Percentiles rank a stretch among this genome's conserved stretches.
Conservation (phyloP, 2,329 filamentous ascomycete genomes). For the Cladosporium sp. region DNA sequence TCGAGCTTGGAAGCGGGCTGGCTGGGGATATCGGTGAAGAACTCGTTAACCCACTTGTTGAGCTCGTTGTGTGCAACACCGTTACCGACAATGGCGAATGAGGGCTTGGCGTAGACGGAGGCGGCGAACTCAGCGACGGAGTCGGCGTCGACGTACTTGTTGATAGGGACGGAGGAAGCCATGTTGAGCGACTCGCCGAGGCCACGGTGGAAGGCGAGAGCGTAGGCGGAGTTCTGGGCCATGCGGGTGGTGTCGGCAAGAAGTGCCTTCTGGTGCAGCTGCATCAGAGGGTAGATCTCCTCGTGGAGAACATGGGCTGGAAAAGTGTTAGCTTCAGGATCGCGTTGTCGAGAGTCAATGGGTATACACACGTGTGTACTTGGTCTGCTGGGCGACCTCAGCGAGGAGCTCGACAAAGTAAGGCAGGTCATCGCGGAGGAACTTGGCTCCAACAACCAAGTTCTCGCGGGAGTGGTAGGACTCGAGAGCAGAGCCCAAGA, state of each 20-base stretch:
- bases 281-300: constrained; percentile 76
- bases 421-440: constrained; percentile 91
- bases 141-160: constrained; percentile 78
- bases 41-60: constrained; percentile 87
- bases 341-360: constrained; percentile 12
- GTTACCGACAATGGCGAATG: constrained; percentile 89
- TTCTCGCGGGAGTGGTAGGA: constrained; percentile 92
- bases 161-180: constrained; percentile 68
- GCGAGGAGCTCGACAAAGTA: constrained; percentile 96
- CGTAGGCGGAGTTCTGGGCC: constrained; percentile 83
- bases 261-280: constrained; percentile 74
- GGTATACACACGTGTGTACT: constrained; percentile 66
- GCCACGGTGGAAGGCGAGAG: constrained; percentile 87
- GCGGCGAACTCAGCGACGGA: constrained; percentile 74
- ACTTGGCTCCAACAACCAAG: constrained; percentile 88
- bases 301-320: constrained; percentile 88
- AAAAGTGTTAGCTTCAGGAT: constrained; percentile 20
- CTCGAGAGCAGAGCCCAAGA: constrained; percentile 86
- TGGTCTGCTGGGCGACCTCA: constrained; percentile 86
- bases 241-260: constrained; percentile 65
- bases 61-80: constrained; percentile 76
- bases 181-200: constrained; percentile 80
- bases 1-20: constrained; percentile 56
- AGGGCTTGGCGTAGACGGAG: constrained; percentile 81
- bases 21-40: constrained; percentile 74